Base-by-base conservation (phyloP, 768 basidiomycete species). In the Tricholoma furcatifolium region DNA sequence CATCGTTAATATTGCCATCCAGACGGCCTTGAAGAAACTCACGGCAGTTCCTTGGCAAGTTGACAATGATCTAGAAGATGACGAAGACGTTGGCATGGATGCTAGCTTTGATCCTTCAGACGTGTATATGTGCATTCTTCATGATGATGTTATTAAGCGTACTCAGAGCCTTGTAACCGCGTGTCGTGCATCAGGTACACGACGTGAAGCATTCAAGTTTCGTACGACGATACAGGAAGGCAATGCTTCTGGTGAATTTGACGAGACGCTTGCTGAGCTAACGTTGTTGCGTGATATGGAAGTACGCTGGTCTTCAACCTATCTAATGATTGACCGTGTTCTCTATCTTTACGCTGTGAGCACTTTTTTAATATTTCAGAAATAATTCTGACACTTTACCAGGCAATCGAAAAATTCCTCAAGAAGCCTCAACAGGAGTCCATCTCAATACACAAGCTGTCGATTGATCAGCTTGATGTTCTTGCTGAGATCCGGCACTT, bases 261-360 rank as follows among this genome's bases (percentile, higher is more conserved):
- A 20, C 20, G 20, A 18, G 11, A 43, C 3, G 1, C 47, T 66
- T 4, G 54, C 41, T 2, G 45, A 50, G 11, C 54, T 67, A 5
- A 34, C 54, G 14, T 51, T 69, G 4, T 40, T 71, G 8, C 48
- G 53, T 12, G 68, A 70, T 44, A 60, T 69, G 3, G 66, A 69
- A 14, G 59, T 59, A 4, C 55, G 65, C 2, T 68, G 66, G 69
- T 71, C 70, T 6, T 67, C 70, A 18, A 69, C 58, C 2, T 70
- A 60, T 31, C 38, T 65, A 1, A 72, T 72, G 68, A 63, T 68
- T 51, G 65, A 67, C 32, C 57, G 63, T 3, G 50, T 63, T 17
- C 43, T 69, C 0, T 53, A 62, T 17, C 57, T 63, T 9, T 63
- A 62, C 23, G 60, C 56, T 14, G 62, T 65, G 52, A 10, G 57